These are phyloP conservation scores for Trichoderma oligosporum DNA, from an alignment of 2,329 filamentous ascomycete species.

Conservation along the genomic window DNA sequence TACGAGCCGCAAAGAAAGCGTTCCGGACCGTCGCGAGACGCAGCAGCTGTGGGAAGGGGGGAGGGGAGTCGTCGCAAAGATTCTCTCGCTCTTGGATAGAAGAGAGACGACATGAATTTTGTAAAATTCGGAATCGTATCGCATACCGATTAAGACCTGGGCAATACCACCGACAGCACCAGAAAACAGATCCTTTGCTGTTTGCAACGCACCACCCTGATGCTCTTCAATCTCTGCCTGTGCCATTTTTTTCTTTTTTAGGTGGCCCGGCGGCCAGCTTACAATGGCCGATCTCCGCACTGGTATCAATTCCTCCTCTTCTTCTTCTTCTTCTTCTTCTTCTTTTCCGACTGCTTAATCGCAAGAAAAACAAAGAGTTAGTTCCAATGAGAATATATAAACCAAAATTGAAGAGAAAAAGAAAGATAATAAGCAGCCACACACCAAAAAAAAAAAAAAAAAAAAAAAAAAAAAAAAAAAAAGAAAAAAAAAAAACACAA, in stretches of 20 bases:
- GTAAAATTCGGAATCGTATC: not conserved
- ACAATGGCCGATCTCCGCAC: conserved; percentile 8
- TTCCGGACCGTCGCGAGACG: conserved; percentile 11
- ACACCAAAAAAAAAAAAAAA: not conserved
- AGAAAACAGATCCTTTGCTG: conserved; percentile 84
- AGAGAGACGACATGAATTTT: not conserved
- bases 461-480: not conserved
- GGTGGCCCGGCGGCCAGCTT: not conserved
- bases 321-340: too few relatives aligned
- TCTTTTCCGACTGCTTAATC: not conserved
- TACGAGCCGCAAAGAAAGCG: conserved; percentile 9
- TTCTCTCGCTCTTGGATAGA: not conserved
- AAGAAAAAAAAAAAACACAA: not conserved
- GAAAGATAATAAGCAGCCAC: too few relatives aligned
- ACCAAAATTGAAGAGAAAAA: not conserved
- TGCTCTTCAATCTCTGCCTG: conserved; percentile 36
- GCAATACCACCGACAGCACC: conserved; percentile 89
- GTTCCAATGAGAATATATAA: not conserved
- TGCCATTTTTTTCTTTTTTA: not conserved
- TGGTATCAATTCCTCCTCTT: too few relatives aligned
- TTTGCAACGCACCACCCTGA: conserved; percentile 48
- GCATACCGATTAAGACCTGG: conserved; percentile 82
- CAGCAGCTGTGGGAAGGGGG: too few relatives aligned
- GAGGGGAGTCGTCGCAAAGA: not conserved
- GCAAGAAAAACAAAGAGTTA: not conserved